Evolutionary conservation across 371 early-diverging fungal species (phyloP), one percentile per base, ranked within the genome.

Genomic region (Lichtheimia hyalospora): DNA sequence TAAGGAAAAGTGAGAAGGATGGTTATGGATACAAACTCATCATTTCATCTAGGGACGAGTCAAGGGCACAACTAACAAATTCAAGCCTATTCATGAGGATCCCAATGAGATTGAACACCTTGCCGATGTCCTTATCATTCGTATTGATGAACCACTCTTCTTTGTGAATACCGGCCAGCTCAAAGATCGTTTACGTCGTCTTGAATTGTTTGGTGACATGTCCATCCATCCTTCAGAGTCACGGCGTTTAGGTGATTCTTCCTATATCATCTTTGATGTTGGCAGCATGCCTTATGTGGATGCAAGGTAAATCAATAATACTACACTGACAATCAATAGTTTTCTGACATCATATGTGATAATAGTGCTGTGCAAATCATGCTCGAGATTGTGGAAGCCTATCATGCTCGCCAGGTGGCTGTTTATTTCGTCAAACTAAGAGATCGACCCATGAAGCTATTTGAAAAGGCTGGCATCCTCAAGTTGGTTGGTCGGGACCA

Each of bases 121-220:
- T 24, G 89, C 91, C 60, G 96, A 92, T n/a, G 88, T 88, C 13
- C 70, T 97, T 42, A 85, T 97, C 60, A 86, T 97, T 57, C 84
- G 90, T 52, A 84, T 97, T 20, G 93, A 95, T 62, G 98, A 97
- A 63, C 88, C 90, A 0, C 74, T 97, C 23, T 95, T 91, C 69
- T 97, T 97, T 82, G 96, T 96, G 43, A 97, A 97, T 67, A 89
- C 92, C 39, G 96, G 80, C 2, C 95, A 96, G 75, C 77, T 97
- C 53, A 91, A 92, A 68, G 96, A 96, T 49, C 83, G 96, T 25
- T 75, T 97, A 42, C 87, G 92, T 50, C 88, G 98, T 34, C 75
- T 95, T 41, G 98, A 96, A 67, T 84, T 87, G 63, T 92, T 91
- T 79, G 97, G 98, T 39, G 92, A 92, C 58, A 84, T 93, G 81